These are phyloP conservation scores for Oryza officinalis DNA, from an alignment of 176 grass and related monocot species.

Conservation along the genomic window DNA sequence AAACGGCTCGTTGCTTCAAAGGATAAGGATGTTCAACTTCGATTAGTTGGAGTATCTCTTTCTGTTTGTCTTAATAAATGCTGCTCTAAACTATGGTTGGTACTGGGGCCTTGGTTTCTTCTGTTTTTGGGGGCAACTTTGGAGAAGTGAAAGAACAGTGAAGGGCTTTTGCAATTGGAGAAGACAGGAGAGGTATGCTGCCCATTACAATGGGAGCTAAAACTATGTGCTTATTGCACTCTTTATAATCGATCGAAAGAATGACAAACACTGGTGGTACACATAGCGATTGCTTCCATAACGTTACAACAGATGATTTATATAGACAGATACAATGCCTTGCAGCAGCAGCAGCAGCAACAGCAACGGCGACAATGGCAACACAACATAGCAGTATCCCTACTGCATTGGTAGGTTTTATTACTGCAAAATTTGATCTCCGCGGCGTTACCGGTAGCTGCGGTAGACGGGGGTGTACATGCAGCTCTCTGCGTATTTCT, in stretches of 20 bases:
- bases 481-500: constrained; percentile 88
- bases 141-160: too few species aligned
- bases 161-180: too few species aligned
- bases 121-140: too few species aligned
- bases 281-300: constrained; percentile 24
- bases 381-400: constrained; percentile 20
- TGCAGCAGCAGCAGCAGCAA: constrained; percentile 6
- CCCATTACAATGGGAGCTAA: too few species aligned
- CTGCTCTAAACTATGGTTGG: background rate
- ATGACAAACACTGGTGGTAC: constrained; percentile 19
- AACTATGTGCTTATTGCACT: background rate
- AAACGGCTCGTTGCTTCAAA: background rate
- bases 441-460: constrained; percentile 60
- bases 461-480: constrained; percentile 90
- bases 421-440: constrained; percentile 59
- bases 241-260: background rate
- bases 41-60: background rate
- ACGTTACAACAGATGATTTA: constrained; percentile 32
- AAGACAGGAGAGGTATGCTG: too few species aligned
- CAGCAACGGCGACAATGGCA: constrained; percentile 5
- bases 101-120: too few species aligned
- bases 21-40: background rate
- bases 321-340: constrained; percentile 13
- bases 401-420: constrained; percentile 37
- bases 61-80: background rate